A percentile compares a stretch with the other conserved stretches of the same genome.
These are phyloP conservation scores for Clohesyomyces aquaticus DNA, from an alignment of 495 filamentous ascomycete genomes.

Conservation along the genomic window DNA sequence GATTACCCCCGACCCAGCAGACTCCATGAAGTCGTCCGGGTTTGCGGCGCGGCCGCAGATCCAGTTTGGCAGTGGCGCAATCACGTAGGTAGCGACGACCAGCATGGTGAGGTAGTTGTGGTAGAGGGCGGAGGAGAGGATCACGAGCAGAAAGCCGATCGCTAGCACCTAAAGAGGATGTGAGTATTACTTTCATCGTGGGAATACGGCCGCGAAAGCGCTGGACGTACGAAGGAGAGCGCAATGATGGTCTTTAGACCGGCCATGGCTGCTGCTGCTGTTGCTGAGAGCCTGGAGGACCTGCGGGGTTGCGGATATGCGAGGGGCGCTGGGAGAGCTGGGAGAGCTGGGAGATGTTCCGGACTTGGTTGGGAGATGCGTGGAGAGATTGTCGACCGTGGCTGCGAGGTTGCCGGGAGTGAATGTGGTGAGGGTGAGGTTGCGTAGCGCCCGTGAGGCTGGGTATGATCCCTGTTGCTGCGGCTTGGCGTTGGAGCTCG, in stretches of 20 bases:
- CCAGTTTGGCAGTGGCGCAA: constrained; percentile 95
- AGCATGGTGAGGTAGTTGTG: constrained; percentile 90
- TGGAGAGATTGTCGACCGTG: not conserved
- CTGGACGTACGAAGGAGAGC: constrained; percentile 83
- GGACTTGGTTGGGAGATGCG: too few species aligned
- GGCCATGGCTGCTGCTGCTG: constrained; percentile 69
- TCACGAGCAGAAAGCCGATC: constrained; percentile 98
- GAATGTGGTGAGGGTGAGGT: constrained; percentile 8
- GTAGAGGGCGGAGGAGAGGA: constrained; percentile 94
- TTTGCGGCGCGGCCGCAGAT: constrained; percentile 85
- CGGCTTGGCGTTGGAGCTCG: constrained; percentile 13
- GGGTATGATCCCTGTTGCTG: constrained; percentile 7
- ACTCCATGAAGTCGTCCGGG: constrained; percentile 97
- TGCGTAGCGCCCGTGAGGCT: constrained; percentile 36
- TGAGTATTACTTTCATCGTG: constrained; percentile 4
- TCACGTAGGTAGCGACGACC: constrained; percentile 91
- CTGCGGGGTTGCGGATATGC: not conserved
- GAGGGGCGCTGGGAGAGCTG: too few species aligned
- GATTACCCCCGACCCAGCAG: constrained; percentile 73
- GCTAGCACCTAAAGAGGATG: constrained; percentile 71
- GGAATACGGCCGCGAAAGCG: not conserved
- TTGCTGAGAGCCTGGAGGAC: constrained; percentile 18
- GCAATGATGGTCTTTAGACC: constrained; percentile 98
- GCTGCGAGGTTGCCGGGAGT: constrained; percentile 1
- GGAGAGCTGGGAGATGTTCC: constrained; percentile 3